Evolutionary conservation across 768 basidiomycete genomes (phyloP).

Genomic region (Naganishia vaughanmartiniae): DNA sequence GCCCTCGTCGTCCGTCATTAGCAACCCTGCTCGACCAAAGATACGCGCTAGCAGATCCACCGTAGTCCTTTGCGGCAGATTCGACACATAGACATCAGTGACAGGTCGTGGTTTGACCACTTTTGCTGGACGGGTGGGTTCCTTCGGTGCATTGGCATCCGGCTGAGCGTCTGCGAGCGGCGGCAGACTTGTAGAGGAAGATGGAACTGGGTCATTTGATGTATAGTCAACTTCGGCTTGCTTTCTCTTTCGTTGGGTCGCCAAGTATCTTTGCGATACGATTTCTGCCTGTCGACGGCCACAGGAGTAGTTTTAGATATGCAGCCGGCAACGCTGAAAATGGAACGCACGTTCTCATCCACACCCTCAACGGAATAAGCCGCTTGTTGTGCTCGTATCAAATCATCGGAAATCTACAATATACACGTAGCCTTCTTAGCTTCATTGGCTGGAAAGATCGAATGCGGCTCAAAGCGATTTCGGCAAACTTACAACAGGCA

Average conservation of each 20-base stretch:
- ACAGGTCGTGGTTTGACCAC: slow-evolving; percentile 55
- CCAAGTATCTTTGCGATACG: slow-evolving; percentile 59
- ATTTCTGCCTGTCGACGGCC: slow-evolving; percentile 66
- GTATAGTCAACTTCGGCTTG: slow-evolving; percentile 60
- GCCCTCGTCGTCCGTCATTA: slow-evolving; percentile 88
- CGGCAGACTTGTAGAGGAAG: slow-evolving; percentile 27
- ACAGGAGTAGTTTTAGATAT: not conserved
- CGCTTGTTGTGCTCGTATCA: slow-evolving; percentile 84
- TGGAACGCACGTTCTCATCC: slow-evolving; percentile 77
- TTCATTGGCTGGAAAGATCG: not conserved
- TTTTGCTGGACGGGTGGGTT: slow-evolving; percentile 49
- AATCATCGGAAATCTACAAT: slow-evolving; percentile 59
- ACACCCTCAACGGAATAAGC: slow-evolving; percentile 90
- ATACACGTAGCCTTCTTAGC: not conserved
- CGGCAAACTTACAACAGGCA: slow-evolving; percentile 67
- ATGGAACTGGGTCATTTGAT: slow-evolving; percentile 56
- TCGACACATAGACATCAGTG: slow-evolving; percentile 85
- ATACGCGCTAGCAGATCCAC: slow-evolving; percentile 71
- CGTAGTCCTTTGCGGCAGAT: slow-evolving; percentile 73
- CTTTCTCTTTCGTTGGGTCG: slow-evolving; percentile 60
- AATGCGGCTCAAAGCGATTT: not conserved
- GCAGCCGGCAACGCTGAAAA: not conserved
- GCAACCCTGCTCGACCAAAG: slow-evolving; percentile 87
- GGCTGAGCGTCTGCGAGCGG: slow-evolving; percentile 11
- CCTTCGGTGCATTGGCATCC: not conserved